phyloP scores from a whole-genome alignment of 176 grass and related monocot genomes.

The Lolium perenne region DNA sequence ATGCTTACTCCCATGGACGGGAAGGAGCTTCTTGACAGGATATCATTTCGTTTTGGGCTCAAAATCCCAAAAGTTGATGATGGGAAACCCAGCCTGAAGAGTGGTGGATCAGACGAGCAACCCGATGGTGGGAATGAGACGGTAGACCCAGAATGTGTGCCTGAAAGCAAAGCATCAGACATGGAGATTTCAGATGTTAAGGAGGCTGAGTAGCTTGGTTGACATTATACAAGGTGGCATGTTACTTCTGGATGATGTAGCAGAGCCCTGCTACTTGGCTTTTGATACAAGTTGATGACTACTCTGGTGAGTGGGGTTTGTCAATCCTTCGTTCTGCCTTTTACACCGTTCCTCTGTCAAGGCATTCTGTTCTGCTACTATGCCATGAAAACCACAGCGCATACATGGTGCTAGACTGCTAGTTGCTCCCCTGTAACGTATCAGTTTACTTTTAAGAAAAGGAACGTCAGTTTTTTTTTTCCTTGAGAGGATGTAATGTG shows the following conservation, averaged over 20 bases:
- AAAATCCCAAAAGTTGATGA: conserved; percentile 35
- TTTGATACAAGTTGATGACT: not conserved
- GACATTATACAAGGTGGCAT: not conserved
- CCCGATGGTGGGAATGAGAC: not conserved
- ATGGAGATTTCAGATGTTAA: conserved; percentile 34
- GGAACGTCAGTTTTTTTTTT: not conserved
- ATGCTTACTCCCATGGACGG: conserved; percentile 88
- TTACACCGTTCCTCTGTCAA: not conserved
- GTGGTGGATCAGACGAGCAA: conserved; percentile 31
- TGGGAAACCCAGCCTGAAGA: conserved; percentile 26
- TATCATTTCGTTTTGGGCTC: conserved; percentile 60
- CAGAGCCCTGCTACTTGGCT: not conserved
- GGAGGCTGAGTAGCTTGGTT: conserved; percentile 34
- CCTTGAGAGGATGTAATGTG: not conserved
- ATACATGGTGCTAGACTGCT: not conserved
- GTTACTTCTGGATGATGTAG: not conserved
- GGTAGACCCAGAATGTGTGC: conserved; percentile 27
- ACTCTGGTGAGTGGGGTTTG: not conserved
- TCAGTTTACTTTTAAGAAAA: not conserved
- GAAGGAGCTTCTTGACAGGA: conserved; percentile 84
- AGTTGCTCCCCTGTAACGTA: not conserved
- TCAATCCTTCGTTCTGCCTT: not conserved
- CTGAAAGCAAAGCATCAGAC: conserved; percentile 36
- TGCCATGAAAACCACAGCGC: not conserved
- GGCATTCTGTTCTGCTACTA: not conserved